These are phyloP conservation scores for Trichosporon sp. DNA, from an alignment of 1,284 basidiomycete genomes.

Conservation along the genomic window DNA sequence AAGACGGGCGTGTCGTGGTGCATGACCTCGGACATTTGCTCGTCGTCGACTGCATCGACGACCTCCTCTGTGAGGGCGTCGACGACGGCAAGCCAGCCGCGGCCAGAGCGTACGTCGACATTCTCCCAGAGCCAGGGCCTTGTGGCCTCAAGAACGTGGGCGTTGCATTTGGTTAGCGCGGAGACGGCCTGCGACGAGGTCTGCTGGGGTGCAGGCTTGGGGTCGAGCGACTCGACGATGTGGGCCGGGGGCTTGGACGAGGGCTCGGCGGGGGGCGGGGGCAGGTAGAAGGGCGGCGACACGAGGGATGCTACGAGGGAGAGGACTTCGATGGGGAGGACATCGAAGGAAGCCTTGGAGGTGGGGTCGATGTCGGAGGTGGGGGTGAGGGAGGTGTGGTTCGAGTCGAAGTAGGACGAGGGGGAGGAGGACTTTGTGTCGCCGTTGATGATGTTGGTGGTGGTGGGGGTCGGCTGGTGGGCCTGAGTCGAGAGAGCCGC, in stretches of 20 bases:
- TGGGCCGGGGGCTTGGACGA: slow-evolving; percentile 19
- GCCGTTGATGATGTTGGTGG: neutral
- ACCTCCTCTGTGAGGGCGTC: slow-evolving; percentile 46
- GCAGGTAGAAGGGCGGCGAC: slow-evolving; percentile 32
- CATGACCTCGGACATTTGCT: no score
- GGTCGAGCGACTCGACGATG: slow-evolving; percentile 31
- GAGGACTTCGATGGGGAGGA: slow-evolving; percentile 42
- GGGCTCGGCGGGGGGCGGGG: slow-evolving; percentile 13
- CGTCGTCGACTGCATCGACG: slow-evolving; percentile 16
- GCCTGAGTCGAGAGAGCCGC: neutral
- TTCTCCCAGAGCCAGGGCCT: slow-evolving; percentile 47
- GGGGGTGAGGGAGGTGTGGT: neutral
- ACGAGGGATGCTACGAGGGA: slow-evolving; percentile 34
- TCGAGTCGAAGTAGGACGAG: no score
- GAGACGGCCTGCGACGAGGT: slow-evolving; percentile 24
- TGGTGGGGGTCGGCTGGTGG: neutral
- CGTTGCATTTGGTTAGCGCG: slow-evolving; percentile 20
- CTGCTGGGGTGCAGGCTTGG: slow-evolving; percentile 21
- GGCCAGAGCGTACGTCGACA: slow-evolving; percentile 40
- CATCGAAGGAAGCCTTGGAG: slow-evolving; percentile 22
- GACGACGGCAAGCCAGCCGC: slow-evolving; percentile 48
- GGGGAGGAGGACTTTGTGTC: no score
- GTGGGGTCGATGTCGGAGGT: neutral
- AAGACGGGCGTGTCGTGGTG: neutral
- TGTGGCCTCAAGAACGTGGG: slow-evolving; percentile 36